Conservation (phyloP, 768 basidiomycete species). For the Phaeotremella skinneri region DNA sequence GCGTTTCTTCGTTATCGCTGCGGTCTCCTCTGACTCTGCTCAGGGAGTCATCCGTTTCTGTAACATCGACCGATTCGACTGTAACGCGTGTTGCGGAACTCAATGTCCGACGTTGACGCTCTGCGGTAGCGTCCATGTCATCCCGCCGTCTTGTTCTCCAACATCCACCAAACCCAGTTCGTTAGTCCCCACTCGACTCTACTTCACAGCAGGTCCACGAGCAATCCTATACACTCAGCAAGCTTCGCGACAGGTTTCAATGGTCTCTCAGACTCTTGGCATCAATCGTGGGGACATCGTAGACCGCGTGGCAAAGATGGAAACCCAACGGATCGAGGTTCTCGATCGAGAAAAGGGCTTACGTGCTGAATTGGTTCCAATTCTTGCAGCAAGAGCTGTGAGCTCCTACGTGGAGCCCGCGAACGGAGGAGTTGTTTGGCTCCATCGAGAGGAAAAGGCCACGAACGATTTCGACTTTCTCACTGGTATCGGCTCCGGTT, state of each 20-base stretch:
- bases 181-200: conserved; percentile 69
- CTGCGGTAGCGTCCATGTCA: conserved; percentile 81
- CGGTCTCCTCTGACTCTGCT: not conserved
- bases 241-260: conserved; percentile 60
- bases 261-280: conserved; percentile 63
- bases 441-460: conserved; percentile 32
- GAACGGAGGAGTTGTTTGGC: conserved; percentile 19
- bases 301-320: conserved; percentile 58
- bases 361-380: conserved; percentile 25
- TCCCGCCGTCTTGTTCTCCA: conserved; percentile 58
- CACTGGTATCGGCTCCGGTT: not conserved
- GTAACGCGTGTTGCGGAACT: conserved; percentile 50
- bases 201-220: conserved; percentile 79
- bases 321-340: conserved; percentile 55
- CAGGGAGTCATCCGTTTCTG: conserved; percentile 67
- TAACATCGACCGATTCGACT: conserved; percentile 76
- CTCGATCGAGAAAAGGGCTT: conserved; percentile 14
- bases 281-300: conserved; percentile 67
- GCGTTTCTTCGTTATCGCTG: conserved; percentile 10
- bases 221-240: conserved; percentile 64
- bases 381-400: conserved; percentile 17
- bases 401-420: not conserved
- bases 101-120: conserved; percentile 53
- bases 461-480: conserved; percentile 50
- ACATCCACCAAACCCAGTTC: conserved; percentile 69